Conservation (phyloP, 177 flowering plant species). For the Vitis hybrid region DNA sequence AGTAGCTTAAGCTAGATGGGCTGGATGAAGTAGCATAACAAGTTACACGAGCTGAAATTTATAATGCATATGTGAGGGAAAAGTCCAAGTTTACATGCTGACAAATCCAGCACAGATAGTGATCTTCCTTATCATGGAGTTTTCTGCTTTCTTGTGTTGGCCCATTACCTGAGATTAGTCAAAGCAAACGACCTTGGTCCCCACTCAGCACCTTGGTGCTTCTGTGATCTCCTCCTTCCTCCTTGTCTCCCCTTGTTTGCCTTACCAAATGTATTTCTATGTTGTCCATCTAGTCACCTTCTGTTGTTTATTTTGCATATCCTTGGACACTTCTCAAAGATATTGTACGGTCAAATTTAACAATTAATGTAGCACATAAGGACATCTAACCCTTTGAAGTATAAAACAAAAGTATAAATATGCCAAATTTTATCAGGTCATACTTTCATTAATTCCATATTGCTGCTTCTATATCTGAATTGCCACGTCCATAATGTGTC, state of each 20-base stretch:
- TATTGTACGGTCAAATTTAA: too few relatives aligned
- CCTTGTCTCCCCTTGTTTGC: not conserved
- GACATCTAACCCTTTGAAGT: not conserved
- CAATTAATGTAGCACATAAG: not conserved
- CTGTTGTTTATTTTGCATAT: not conserved
- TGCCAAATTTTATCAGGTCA: not conserved
- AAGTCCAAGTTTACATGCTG: too few relatives aligned
- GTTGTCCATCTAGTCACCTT: too few relatives aligned
- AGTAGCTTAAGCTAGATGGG: too few relatives aligned
- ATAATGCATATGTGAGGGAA: not conserved
- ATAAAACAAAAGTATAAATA: not conserved
- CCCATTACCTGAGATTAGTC: not conserved
- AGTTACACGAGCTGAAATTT: too few relatives aligned
- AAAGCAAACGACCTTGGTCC: not conserved
- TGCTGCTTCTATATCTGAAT: not conserved
- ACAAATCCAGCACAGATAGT: too few relatives aligned
- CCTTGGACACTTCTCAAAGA: not conserved
- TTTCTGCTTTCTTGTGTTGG: too few relatives aligned
- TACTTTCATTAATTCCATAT: not conserved
- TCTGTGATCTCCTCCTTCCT: too few relatives aligned
- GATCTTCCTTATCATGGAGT: too few relatives aligned
- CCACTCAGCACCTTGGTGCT: not conserved
- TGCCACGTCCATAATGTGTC: not conserved
- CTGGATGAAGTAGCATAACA: too few relatives aligned
- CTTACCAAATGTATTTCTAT: too few relatives aligned